These are phyloP conservation scores for Penstemon eatonii DNA, from an alignment of 257 asterid species.

Conservation along the genomic window DNA sequence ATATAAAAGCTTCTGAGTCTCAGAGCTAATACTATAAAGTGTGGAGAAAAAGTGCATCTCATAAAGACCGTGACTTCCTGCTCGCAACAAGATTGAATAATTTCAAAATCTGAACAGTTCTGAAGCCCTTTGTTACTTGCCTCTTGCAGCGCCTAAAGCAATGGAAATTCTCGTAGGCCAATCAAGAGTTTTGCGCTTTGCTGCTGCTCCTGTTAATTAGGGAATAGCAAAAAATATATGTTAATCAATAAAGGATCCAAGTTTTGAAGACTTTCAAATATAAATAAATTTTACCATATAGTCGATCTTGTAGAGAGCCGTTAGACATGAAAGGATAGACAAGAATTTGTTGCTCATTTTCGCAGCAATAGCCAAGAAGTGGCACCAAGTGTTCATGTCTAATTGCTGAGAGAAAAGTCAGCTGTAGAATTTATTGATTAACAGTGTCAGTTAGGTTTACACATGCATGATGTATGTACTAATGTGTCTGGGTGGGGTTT, in stretches of 20 bases:
- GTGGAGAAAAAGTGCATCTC: background rate
- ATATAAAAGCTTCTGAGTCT: conserved; percentile 1
- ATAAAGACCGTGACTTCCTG: background rate
- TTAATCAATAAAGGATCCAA: conserved; percentile 17
- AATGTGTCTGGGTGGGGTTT: background rate
- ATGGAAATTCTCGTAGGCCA: conserved; percentile 90
- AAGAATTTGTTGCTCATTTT: conserved; percentile 86
- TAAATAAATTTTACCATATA: conserved; percentile 55
- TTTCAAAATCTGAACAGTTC: conserved; percentile 5
- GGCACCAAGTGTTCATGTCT: conserved; percentile 81
- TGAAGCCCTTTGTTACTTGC: conserved; percentile 45
- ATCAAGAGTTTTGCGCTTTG: conserved; percentile 77
- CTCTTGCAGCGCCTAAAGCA: conserved; percentile 93
- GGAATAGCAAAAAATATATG: conserved; percentile 25
- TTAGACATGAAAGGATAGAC: conserved; percentile 95
- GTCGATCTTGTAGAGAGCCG: conserved; percentile 87
- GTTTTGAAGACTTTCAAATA: conserved; percentile 11
- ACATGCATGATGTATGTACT: background rate
- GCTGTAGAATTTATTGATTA: conserved; percentile 46
- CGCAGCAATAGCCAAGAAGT: conserved; percentile 84
- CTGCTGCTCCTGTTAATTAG: conserved; percentile 66
- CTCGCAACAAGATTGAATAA: background rate
- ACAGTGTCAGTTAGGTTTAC: background rate
- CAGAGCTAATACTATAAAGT: background rate
- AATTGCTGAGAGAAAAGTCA: conserved; percentile 66